Base-by-base conservation (phyloP, 1,284 basidiomycete species). In the Mycena sp. region DNA sequence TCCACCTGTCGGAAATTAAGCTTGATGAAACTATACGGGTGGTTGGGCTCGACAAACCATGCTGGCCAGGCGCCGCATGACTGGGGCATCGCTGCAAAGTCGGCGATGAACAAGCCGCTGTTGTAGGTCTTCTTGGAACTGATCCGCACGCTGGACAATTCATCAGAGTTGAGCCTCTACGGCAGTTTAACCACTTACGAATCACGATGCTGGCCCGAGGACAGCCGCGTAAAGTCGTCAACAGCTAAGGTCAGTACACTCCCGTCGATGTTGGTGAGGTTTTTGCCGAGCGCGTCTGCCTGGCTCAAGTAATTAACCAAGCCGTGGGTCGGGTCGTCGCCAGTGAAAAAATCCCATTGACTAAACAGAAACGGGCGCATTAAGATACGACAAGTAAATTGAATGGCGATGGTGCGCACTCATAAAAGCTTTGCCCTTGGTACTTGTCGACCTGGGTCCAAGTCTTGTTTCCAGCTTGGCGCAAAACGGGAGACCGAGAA, bases 1-100 rank as follows among this genome's bases (percentile, higher is more conserved):
- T 73, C 76, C 74, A 77, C 62, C 63, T 56, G 6, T n/a, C 29
- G 10, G 32, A 40, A 10, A 21, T 37, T 55, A 45, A 14, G 21
- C 25, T 26, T 30, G 3, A 11, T 41, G 41, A 19, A 29, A 4
- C 5, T 29, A 25, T 38, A 41, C 43, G 30, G 40, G 37, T 50
- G n/a, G 25, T 48, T 6, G 29, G n/a, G 32, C 28, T 35, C 16
- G 9, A 35, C 19, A 38, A 23, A 52, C 17, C 38, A 55, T n/a
- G 63, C 64, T 29, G 64, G 62, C 61, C 59, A 69, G 21, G 49
- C 49, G 12, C 57, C 53, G 26, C 61, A 66, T 17, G 64, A 59
- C 16, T 61, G 65, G 6, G 67, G 67, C 64, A 67, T 67, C 7
- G 37, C 50, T 21, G 48, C 38, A 30, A 67, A 53, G 37, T 69